Evolutionary conservation across 495 filamentous ascomycete genomes (phyloP).

Genomic region (Podospora pseudopauciseta): DNA sequence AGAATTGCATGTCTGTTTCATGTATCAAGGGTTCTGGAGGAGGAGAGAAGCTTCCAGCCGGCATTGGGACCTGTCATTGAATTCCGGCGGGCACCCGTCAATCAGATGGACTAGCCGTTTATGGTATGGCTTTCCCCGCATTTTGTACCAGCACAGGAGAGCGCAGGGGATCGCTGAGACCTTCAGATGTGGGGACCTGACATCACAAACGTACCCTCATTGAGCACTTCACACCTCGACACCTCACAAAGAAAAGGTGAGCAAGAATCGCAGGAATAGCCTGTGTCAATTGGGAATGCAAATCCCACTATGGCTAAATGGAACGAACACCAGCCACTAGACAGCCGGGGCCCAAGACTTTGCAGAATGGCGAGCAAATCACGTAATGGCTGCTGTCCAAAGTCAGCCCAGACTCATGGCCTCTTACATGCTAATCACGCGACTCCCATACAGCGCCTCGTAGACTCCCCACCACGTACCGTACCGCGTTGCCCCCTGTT

Average conservation of each 20-base stretch:
- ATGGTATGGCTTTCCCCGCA: conserved; percentile 32
- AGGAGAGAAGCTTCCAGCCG: conserved; percentile 8
- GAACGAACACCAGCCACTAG: conserved; percentile 1
- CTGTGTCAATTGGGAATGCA: conserved; percentile 25
- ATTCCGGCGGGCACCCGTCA: conserved; percentile 5
- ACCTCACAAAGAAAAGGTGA: conserved; percentile 14
- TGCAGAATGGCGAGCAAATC: conserved; percentile 11
- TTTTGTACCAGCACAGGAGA: conserved; percentile 11
- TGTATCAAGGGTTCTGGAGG: not conserved
- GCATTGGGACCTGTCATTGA: not conserved
- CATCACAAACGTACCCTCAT: conserved; percentile 26
- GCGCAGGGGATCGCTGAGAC: conserved; percentile 24
- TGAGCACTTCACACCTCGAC: not conserved
- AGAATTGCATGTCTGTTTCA: conserved; percentile 2
- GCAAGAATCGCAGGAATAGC: conserved; percentile 12
- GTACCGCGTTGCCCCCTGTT: conserved; percentile 20
- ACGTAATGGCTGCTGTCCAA: conserved; percentile 15
- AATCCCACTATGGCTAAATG: conserved; percentile 26
- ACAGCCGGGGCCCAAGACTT: not conserved
- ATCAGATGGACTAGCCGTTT: conserved; percentile 21
- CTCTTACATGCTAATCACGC: conserved; percentile 33
- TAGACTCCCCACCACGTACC: conserved; percentile 15
- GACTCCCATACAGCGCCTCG: conserved; percentile 27
- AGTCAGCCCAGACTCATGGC: conserved; percentile 27
- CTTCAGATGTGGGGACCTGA: conserved; percentile 21